Conservation (phyloP, 2,329 filamentous ascomycete genomes). For the Exophiala calicioides region DNA sequence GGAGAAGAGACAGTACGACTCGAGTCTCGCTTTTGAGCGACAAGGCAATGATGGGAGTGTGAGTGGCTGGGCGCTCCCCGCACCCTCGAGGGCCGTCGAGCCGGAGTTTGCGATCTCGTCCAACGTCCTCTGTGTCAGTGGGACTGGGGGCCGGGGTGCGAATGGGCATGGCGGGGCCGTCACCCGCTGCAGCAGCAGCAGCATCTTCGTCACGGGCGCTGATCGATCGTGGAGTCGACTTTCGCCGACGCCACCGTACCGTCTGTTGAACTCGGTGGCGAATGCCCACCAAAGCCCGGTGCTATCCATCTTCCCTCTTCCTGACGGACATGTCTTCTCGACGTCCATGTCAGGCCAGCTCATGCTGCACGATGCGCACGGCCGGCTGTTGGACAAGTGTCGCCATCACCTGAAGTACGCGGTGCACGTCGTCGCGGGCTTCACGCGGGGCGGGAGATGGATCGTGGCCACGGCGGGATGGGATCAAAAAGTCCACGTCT, state of each 20-base stretch:
- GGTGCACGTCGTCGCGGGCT: conserved; percentile 46
- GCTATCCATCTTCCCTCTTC: conserved; percentile 51
- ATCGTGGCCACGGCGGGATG: conserved; percentile 59
- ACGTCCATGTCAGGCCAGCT: conserved; percentile 63
- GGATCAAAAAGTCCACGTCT: conserved; percentile 60
- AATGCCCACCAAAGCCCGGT: conserved; percentile 45
- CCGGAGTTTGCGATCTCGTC: conserved; percentile 22
- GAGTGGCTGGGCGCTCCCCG: conserved; percentile 50
- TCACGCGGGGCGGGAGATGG: conserved; percentile 22
- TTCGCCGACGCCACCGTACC: conserved; percentile 14
- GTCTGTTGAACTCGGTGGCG: neutral
- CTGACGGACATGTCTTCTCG: conserved; percentile 50
- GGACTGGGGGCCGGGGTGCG: conserved; percentile 1
- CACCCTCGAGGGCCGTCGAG: conserved; percentile 24
- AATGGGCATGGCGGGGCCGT: conserved; percentile 9
- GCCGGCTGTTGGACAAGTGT: conserved; percentile 42
- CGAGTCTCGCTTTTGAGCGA: conserved; percentile 58
- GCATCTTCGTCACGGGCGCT: conserved; percentile 22
- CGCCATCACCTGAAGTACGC: conserved; percentile 62
- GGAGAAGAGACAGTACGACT: conserved; percentile 61
- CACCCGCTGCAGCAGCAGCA: too few species aligned
- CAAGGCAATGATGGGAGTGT: conserved; percentile 46
- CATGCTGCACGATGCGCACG: conserved; percentile 45
- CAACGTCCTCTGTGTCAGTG: conserved; percentile 33
- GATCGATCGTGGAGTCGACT: conserved; percentile 24